A percentile compares a stretch with the other conserved stretches of the same genome.
Conservation (phyloP, 164 flowering plant species). For the Magnolia kwangsiensis region DNA sequence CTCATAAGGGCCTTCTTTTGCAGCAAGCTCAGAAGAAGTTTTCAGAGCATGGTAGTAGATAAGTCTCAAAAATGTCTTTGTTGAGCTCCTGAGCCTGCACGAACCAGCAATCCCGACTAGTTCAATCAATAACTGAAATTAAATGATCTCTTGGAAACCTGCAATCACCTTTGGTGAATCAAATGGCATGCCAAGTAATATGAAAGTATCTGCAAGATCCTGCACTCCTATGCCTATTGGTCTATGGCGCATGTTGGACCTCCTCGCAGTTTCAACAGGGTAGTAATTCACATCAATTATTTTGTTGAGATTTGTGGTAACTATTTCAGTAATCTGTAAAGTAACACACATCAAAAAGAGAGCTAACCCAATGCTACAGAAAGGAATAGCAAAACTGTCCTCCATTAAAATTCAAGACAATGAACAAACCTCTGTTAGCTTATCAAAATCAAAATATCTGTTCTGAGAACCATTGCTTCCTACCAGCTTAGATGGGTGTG, state of each 20-base stretch:
- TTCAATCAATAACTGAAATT: not conserved
- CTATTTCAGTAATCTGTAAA: constrained; percentile 60
- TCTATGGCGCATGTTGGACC: constrained; percentile 78
- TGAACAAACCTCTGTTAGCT: no score
- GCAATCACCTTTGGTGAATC: constrained; percentile 79
- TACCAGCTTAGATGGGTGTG: no score
- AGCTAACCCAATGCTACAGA: not conserved
- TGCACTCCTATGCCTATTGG: constrained; percentile 98
- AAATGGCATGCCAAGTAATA: constrained; percentile 96
- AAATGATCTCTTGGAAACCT: not conserved
- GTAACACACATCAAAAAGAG: not conserved
- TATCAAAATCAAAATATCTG: no score
- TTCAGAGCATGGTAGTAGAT: constrained; percentile 87
- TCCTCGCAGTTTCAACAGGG: constrained; percentile 92
- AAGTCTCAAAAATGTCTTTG: constrained; percentile 92
- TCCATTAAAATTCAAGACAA: not conserved
- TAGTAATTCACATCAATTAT: constrained; percentile 91
- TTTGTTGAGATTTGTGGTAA: constrained; percentile 83
- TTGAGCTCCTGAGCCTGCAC: constrained; percentile 86
- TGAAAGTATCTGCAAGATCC: constrained; percentile 95
- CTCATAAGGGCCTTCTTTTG: constrained; percentile 79
- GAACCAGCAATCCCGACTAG: not conserved
- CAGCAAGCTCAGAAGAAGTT: constrained; percentile 81
- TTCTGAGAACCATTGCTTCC: no score
- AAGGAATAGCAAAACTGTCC: constrained; percentile 5